A percentile compares a stretch with the other conserved stretches of the same genome.
Evolutionary conservation across 73 alveolate species (phyloP).

Genomic region (Tetrahymena elliotti): DNA sequence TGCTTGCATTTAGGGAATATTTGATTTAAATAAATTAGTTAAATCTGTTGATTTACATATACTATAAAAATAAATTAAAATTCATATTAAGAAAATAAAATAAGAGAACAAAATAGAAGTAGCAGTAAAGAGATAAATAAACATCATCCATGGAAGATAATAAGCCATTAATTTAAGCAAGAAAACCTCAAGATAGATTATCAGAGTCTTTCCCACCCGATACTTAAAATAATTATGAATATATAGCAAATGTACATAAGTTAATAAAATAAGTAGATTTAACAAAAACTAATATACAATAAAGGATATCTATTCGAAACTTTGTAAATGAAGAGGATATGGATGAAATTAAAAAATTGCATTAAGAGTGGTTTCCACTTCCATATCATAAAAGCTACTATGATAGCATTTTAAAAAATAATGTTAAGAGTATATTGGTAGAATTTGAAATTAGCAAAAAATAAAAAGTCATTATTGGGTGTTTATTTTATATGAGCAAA

Average conservation of each 20-base stretch:
- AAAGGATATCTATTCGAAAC: conserved; percentile 2
- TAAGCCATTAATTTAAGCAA: neutral
- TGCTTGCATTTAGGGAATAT: neutral
- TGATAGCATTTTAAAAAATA: neutral
- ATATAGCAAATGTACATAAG: conserved; percentile 10
- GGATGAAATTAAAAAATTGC: conserved; percentile 5
- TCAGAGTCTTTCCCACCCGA: conserved; percentile 23
- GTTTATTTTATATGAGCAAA: neutral
- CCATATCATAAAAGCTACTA: conserved; percentile 3
- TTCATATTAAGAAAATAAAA: neutral
- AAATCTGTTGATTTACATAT: neutral
- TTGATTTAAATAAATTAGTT: neutral
- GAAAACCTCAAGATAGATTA: conserved; percentile 2
- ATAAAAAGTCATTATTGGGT: conserved; percentile 14
- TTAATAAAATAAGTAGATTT: neutral
- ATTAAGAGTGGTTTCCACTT: conserved; percentile 35
- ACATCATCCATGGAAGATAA: neutral
- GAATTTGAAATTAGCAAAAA: conserved; percentile 18
- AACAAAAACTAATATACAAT: neutral
- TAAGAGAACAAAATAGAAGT: neutral
- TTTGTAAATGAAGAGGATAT: conserved; percentile 2
- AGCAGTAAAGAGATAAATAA: neutral
- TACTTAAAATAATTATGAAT: neutral
- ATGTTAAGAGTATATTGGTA: neutral
- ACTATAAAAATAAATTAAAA: neutral